Percentiles rank a stretch among this genome's conserved stretches.
Evolutionary conservation across 805 yeast species (phyloP).

Genomic region (Saturnispora besseyi): DNA sequence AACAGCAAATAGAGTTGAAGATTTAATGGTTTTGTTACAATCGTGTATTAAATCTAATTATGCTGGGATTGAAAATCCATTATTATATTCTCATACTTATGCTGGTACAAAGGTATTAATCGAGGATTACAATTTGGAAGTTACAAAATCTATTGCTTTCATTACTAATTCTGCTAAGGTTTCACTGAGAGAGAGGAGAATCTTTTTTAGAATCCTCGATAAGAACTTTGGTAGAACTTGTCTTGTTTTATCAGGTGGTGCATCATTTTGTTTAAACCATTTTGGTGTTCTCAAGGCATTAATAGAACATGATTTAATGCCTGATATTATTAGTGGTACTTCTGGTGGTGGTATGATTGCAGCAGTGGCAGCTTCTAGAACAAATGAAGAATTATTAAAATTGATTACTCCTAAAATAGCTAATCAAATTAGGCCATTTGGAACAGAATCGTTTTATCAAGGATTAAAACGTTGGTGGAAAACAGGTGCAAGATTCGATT

Average conservation of each 20-base stretch:
- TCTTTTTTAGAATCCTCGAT: slow-evolving; percentile 47
- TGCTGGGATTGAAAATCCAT: slow-evolving; percentile 70
- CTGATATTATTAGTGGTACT: slow-evolving; percentile 65
- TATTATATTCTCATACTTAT: slow-evolving; percentile 63
- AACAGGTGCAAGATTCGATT: slow-evolving; percentile 74
- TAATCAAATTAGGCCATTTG: slow-evolving; percentile 57
- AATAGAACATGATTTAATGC: slow-evolving; percentile 56
- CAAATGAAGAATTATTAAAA: slow-evolving; percentile 52
- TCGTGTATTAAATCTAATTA: slow-evolving; percentile 64
- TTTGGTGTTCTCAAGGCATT: slow-evolving; percentile 69
- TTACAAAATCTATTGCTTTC: slow-evolving; percentile 37
- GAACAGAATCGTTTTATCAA: slow-evolving; percentile 44
- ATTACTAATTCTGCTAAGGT: slow-evolving; percentile 34
- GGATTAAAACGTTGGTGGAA: slow-evolving; percentile 60
- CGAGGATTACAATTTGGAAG: slow-evolving; percentile 44
- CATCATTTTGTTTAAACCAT: slow-evolving; percentile 68
- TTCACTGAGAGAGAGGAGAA: slow-evolving; percentile 33
- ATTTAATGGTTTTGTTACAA: slow-evolving; percentile 47
- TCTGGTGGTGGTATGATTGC: slow-evolving; percentile 79
- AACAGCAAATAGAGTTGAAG: slow-evolving; percentile 29
- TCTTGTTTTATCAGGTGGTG: slow-evolving; percentile 69
- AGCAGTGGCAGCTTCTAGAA: slow-evolving; percentile 59
- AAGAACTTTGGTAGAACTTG: slow-evolving; percentile 68
- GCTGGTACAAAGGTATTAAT: slow-evolving; percentile 64
- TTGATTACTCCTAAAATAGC: slow-evolving; percentile 56